Percentiles rank a stretch among this genome's conserved stretches.
Conservation (phyloP, 2,329 filamentous ascomycete genomes). For the Xylaria multiplex region DNA sequence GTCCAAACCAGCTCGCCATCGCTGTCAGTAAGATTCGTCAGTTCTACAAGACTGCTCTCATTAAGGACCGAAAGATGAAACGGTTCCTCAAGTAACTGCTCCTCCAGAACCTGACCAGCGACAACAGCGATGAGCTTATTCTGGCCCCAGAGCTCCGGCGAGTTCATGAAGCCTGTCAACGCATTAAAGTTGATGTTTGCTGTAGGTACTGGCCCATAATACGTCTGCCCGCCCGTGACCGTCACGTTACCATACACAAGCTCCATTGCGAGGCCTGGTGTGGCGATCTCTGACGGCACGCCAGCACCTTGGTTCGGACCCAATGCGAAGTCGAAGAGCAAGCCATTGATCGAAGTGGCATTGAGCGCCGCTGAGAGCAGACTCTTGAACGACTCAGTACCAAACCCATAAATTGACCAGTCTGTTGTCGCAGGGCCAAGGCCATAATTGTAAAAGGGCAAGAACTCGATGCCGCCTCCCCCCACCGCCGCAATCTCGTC, state of each 20-base stretch:
- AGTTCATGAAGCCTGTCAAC: neutral
- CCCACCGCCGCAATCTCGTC: neutral
- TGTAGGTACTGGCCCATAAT: neutral
- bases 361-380: neutral
- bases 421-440: neutral
- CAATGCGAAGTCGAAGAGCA: neutral
- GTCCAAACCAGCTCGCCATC: neutral
- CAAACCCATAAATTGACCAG: neutral
- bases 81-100: neutral
- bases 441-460: neutral
- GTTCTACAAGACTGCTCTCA: neutral
- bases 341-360: neutral
- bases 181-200: neutral
- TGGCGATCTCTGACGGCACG: neutral
- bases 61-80: neutral
- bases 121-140: neutral
- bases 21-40: neutral
- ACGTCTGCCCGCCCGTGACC: neutral
- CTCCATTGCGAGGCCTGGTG: neutral
- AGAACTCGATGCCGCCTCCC: neutral
- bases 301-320: neutral
- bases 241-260: neutral
- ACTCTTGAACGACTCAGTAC: neutral
- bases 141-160: neutral
- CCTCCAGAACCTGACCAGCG: neutral